These are phyloP conservation scores for Byssochlamys sp. DNA, from an alignment of 2,329 filamentous ascomycete genomes.

Conservation along the genomic window DNA sequence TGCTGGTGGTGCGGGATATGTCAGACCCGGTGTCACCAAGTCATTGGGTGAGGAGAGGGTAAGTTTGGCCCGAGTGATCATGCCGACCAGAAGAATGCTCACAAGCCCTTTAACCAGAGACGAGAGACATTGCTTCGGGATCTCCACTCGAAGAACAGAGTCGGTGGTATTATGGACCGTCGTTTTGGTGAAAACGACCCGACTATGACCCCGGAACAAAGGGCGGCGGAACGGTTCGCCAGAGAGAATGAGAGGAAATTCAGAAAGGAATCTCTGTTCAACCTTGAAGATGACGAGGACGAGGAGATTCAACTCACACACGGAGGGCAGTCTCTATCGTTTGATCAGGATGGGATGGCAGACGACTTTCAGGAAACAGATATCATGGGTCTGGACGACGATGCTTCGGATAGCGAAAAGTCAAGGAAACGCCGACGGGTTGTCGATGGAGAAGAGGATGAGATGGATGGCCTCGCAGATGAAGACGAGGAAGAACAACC, in stretches of 20 bases:
- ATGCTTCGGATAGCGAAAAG: conserved; percentile 49
- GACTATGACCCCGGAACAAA: conserved; percentile 84
- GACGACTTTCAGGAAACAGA: conserved; percentile 79
- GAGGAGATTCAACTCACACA: conserved; percentile 68
- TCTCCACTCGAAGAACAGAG: conserved; percentile 79
- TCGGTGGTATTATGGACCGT: conserved; percentile 82
- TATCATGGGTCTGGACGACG: conserved; percentile 49
- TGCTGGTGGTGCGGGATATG: conserved; percentile 49
- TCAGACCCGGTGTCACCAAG: conserved; percentile 74
- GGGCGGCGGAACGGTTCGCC: conserved; percentile 82
- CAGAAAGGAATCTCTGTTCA: conserved; percentile 73
- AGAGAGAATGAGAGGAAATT: conserved; percentile 71
- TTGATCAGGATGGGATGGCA: conserved; percentile 45
- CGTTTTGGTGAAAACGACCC: conserved; percentile 94
- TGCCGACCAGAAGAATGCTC: neutral
- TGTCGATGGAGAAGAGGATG: conserved; percentile 31
- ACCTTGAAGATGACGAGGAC: conserved; percentile 74
- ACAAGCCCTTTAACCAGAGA: conserved; percentile 40
- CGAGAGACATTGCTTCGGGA: conserved; percentile 78
- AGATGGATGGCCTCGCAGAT: conserved; percentile 28
- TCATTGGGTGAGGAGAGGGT: conserved; percentile 78
- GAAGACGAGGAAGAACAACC: conserved; percentile 51
- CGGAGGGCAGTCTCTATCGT: conserved; percentile 62
- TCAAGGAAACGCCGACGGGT: conserved; percentile 42
- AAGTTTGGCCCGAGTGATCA: conserved; percentile 18